These are phyloP conservation scores for Botrytis byssoidea DNA, from an alignment of 2,329 filamentous ascomycete genomes.

Conservation along the genomic window DNA sequence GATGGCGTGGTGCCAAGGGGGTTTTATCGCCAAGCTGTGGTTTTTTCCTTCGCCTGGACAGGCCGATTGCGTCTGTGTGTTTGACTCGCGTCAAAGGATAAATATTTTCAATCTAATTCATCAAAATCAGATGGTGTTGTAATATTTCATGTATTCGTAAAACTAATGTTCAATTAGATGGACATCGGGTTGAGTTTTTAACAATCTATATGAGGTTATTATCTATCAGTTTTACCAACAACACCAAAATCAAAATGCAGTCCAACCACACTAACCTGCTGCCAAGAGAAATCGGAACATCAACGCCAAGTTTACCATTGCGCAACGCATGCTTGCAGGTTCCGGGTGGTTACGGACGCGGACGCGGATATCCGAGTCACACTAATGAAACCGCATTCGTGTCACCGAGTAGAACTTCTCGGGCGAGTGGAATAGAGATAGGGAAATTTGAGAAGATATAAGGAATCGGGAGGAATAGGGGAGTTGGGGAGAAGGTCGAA, in stretches of 20 bases:
- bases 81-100: background rate
- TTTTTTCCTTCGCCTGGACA: background rate
- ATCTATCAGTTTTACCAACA: background rate
- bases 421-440: background rate
- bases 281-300: background rate
- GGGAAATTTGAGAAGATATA: background rate
- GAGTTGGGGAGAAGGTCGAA: background rate
- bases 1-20: conserved; percentile 11
- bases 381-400: background rate
- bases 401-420: background rate
- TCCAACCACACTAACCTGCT: background rate
- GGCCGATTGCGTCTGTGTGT: background rate
- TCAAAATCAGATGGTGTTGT: background rate
- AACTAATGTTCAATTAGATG: background rate
- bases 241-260: background rate
- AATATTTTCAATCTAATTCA: background rate
- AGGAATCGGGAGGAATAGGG: background rate
- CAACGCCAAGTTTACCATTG: background rate
- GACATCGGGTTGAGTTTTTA: background rate
- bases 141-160: background rate
- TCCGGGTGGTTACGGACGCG: background rate
- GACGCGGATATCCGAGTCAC: background rate
- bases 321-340: background rate
- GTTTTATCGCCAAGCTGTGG: conserved; percentile 3
- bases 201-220: background rate